These are phyloP conservation scores for Leccinum barrowsii DNA, from an alignment of 768 basidiomycete genomes.

Conservation along the genomic window DNA sequence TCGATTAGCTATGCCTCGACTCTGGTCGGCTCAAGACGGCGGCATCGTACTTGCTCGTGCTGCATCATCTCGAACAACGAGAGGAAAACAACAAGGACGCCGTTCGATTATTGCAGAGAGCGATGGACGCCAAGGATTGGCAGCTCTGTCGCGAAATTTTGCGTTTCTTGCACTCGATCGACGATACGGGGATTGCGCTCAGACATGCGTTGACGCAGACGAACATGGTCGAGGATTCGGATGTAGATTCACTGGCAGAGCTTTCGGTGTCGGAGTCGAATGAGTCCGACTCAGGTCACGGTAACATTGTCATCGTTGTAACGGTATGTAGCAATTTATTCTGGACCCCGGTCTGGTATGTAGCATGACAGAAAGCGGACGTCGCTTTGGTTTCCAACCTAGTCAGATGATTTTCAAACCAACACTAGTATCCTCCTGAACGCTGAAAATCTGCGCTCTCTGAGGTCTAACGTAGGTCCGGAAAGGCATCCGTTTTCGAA, in stretches of 20 bases:
- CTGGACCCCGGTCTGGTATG: background rate
- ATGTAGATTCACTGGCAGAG: background rate
- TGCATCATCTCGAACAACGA: conserved; percentile 90
- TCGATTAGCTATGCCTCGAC: conserved; percentile 63
- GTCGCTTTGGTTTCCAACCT: no score
- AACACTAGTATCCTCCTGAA: no score
- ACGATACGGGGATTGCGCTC: conserved; percentile 76
- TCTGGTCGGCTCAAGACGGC: conserved; percentile 81
- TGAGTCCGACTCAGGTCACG: background rate
- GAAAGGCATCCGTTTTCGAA: no score
- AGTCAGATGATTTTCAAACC: no score
- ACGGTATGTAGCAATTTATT: conserved; percentile 2
- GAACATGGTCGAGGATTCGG: conserved; percentile 29
- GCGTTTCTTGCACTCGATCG: conserved; percentile 89
- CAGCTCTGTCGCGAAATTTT: conserved; percentile 88
- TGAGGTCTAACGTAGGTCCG: no score
- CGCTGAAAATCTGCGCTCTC: no score
- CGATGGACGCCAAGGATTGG: conserved; percentile 79
- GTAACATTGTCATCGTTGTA: background rate
- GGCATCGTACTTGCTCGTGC: conserved; percentile 86
- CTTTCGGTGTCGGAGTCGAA: background rate
- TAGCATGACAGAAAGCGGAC: no score
- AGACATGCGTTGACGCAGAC: conserved; percentile 56
- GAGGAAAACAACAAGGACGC: conserved; percentile 77
- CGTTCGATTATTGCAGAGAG: conserved; percentile 71